Evolutionary conservation across 345 rosid species (phyloP).

Genomic region (Rhodomyrtus tomentosa): DNA sequence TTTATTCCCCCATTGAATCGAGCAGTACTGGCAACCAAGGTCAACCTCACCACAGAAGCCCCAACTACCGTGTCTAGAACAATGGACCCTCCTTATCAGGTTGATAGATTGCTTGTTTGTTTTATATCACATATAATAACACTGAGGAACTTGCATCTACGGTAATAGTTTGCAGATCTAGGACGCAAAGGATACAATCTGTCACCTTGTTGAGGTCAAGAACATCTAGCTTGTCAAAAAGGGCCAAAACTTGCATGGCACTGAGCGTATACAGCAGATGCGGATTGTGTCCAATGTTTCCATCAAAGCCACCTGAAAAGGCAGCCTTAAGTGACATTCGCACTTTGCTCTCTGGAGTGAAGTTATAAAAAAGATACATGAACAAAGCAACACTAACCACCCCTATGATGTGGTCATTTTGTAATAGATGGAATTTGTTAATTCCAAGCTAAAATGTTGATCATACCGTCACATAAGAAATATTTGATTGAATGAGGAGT

Average conservation of each 20-base stretch:
- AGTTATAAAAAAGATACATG: too few species aligned
- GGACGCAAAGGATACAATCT: conserved; percentile 47
- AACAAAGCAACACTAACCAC: not conserved
- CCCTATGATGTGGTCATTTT: rapidly evolving
- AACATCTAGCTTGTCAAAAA: conserved; percentile 40
- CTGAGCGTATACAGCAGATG: conserved; percentile 58
- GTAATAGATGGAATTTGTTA: not conserved
- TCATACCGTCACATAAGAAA: too few species aligned
- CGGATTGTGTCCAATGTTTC: conserved; percentile 73
- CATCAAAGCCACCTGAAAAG: conserved; percentile 75
- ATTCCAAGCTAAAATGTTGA: not conserved
- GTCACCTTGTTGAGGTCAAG: conserved; percentile 54
- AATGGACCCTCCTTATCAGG: too few species aligned
- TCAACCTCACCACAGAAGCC: too few species aligned
- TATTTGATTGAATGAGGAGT: too few species aligned
- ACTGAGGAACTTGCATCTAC: too few species aligned
- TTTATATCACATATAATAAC: not conserved
- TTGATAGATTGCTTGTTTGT: too few species aligned
- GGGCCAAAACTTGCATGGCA: too few species aligned
- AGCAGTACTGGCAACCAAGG: too few species aligned
- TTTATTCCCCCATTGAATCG: rapidly evolving
- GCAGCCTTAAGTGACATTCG: not conserved
- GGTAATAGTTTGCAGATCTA: not conserved
- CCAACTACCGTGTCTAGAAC: too few species aligned
- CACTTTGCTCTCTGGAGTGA: rapidly evolving